phyloP scores from a whole-genome alignment of 441 rosid species.

The California macrophylla region DNA sequence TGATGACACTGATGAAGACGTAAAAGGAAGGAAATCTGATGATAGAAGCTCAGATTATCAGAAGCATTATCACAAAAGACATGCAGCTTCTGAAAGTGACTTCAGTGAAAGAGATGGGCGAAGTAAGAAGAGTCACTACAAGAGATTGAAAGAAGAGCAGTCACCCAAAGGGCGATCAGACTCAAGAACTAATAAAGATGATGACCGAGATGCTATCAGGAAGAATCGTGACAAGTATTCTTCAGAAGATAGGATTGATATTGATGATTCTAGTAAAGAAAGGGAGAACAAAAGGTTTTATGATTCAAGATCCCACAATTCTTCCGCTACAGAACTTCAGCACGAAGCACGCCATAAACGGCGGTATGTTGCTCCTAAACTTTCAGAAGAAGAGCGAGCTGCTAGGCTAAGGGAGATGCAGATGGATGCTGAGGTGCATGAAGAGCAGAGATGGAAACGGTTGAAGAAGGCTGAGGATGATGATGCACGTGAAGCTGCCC shows the following conservation, averaged over 20 bases:
- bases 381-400: constrained; percentile 76
- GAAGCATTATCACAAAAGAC: constrained; percentile 26
- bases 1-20: constrained; percentile 28
- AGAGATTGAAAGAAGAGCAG: constrained; percentile 25
- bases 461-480: constrained; percentile 67
- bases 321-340: constrained; percentile 12
- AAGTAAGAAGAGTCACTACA: constrained; percentile 22
- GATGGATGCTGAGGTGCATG: constrained; percentile 72
- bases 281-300: constrained; percentile 23
- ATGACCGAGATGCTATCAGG: constrained; percentile 23
- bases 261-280: constrained; percentile 19
- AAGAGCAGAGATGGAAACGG: constrained; percentile 84
- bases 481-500: constrained; percentile 52
- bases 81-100: constrained; percentile 31
- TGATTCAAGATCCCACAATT: constrained; percentile 4
- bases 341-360: constrained; percentile 32
- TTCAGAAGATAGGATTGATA: constrained; percentile 17
- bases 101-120: constrained; percentile 25
- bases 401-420: constrained; percentile 73
- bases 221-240: constrained; percentile 30
- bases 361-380: constrained; percentile 35
- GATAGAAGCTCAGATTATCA: constrained; percentile 23
- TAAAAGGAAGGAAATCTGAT: constrained; percentile 20
- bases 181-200: constrained; percentile 21
- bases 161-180: constrained; percentile 22